These are phyloP conservation scores for Psilocybe sp. DNA, from an alignment of 768 basidiomycete genomes.

Conservation along the genomic window DNA sequence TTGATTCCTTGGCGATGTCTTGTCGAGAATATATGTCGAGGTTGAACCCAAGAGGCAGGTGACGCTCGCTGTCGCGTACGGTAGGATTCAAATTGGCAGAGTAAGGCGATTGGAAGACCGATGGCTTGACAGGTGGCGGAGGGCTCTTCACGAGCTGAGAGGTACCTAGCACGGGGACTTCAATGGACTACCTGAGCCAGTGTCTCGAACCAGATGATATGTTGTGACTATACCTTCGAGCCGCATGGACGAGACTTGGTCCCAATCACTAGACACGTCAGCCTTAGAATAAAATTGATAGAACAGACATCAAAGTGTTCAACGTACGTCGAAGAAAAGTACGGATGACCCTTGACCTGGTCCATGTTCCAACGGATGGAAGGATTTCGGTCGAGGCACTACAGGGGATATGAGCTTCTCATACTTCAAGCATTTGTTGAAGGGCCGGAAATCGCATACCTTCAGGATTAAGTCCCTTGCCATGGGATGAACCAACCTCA, in stretches of 20 bases:
- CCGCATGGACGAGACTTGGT: slow-evolving; percentile 27
- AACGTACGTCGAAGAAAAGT: slow-evolving; percentile 48
- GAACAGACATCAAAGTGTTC: too few species aligned
- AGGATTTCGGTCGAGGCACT: slow-evolving; percentile 62
- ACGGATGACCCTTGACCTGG: slow-evolving; percentile 43
- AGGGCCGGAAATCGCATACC: slow-evolving; percentile 25
- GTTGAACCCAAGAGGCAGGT: too few species aligned
- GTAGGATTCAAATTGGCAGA: background rate
- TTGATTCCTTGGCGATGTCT: too few species aligned
- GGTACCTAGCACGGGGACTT: background rate
- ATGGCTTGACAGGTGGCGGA: too few species aligned
- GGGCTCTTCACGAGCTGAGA: slow-evolving; percentile 2
- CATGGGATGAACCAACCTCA: slow-evolving; percentile 24
- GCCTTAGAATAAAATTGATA: background rate
- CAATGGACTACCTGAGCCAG: background rate
- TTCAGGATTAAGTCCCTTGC: slow-evolving; percentile 43
- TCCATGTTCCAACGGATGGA: slow-evolving; percentile 38
- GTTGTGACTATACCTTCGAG: slow-evolving; percentile 22
- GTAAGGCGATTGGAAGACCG: too few species aligned
- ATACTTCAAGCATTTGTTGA: background rate
- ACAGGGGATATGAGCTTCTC: slow-evolving; percentile 5
- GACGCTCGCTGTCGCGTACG: too few species aligned
- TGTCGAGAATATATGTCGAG: too few species aligned
- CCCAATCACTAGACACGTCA: slow-evolving; percentile 39
- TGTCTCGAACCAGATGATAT: background rate